Evolutionary conservation across 2,329 filamentous ascomycete genomes (phyloP).

Genomic region (Fusarium piperis): DNA sequence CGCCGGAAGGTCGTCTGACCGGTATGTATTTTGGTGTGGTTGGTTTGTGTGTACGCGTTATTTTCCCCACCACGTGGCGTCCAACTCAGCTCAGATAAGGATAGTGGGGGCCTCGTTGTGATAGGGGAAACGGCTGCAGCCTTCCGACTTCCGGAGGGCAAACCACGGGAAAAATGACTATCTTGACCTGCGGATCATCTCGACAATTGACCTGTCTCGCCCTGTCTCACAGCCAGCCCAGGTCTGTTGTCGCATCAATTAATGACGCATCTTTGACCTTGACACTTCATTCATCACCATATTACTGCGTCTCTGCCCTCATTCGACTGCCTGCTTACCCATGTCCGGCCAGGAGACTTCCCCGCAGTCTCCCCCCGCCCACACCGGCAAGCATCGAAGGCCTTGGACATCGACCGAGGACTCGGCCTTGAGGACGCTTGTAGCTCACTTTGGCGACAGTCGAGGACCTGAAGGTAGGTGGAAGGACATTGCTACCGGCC

Average conservation of each 20-base stretch:
- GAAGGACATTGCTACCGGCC: slow-evolving; percentile 41
- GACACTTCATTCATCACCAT: neutral
- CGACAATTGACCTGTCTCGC: neutral
- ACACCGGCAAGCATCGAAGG: slow-evolving; percentile 34
- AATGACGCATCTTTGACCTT: slow-evolving; percentile 6
- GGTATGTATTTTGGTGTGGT: too few relatives aligned
- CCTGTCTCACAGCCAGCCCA: neutral
- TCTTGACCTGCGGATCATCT: neutral
- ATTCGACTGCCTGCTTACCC: slow-evolving; percentile 3
- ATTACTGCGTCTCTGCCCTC: neutral
- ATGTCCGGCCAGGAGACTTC: slow-evolving; percentile 39
- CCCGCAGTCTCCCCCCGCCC: slow-evolving; percentile 34
- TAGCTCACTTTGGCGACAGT: slow-evolving; percentile 42
- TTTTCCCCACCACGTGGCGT: too few relatives aligned
- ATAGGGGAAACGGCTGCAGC: neutral
- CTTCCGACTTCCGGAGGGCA: slow-evolving; percentile 3
- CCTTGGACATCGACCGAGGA: slow-evolving; percentile 42
- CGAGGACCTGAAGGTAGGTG: slow-evolving; percentile 41
- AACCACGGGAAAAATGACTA: neutral
- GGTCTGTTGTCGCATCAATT: slow-evolving; percentile 4
- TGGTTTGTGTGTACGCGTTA: too few relatives aligned
- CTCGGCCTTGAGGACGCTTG: slow-evolving; percentile 39
- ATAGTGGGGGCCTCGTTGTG: neutral
- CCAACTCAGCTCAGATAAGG: neutral
- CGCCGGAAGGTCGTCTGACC: too few relatives aligned